These are phyloP conservation scores for Coemansia guatemalensis DNA, from an alignment of 192 early-diverging fungal species.

Conservation along the genomic window DNA sequence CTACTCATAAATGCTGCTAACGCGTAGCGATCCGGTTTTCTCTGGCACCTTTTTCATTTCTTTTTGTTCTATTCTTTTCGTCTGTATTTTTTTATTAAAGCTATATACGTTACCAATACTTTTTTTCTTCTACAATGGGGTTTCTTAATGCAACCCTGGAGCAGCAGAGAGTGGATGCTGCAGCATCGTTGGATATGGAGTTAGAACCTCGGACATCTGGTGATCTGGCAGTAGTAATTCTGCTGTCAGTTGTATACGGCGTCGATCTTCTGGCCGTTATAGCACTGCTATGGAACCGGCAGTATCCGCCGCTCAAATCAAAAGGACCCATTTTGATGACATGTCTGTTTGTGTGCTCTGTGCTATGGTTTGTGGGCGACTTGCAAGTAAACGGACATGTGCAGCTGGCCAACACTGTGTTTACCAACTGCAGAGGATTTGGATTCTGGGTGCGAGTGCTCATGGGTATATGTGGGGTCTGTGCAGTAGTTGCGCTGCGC, in stretches of 20 bases:
- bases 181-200: slow-evolving; percentile 2
- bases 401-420: slow-evolving; percentile 3
- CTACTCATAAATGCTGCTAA: too few relatives aligned
- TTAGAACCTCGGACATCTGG: slow-evolving; percentile 19
- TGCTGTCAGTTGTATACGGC: slow-evolving; percentile 13
- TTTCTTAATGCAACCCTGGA: slow-evolving; percentile 24
- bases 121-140: slow-evolving; percentile 8
- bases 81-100: background rate
- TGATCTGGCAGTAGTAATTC: slow-evolving; percentile 12
- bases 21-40: too few relatives aligned
- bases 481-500: slow-evolving; percentile 21
- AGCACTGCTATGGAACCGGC: slow-evolving; percentile 27
- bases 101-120: background rate
- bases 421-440: slow-evolving; percentile 29
- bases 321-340: slow-evolving; percentile 37
- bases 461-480: slow-evolving; percentile 26
- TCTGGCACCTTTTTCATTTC: background rate
- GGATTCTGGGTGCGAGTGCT: slow-evolving; percentile 34
- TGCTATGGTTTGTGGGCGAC: slow-evolving; percentile 46
- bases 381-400: slow-evolving; percentile 30
- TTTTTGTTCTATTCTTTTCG: background rate
- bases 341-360: slow-evolving; percentile 10
- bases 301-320: slow-evolving; percentile 40
- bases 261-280: slow-evolving; percentile 25
- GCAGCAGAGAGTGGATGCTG: slow-evolving; percentile 19